Base-by-base conservation (phyloP, 371 early-diverging fungal genomes). In the Scutellospora calospora region DNA sequence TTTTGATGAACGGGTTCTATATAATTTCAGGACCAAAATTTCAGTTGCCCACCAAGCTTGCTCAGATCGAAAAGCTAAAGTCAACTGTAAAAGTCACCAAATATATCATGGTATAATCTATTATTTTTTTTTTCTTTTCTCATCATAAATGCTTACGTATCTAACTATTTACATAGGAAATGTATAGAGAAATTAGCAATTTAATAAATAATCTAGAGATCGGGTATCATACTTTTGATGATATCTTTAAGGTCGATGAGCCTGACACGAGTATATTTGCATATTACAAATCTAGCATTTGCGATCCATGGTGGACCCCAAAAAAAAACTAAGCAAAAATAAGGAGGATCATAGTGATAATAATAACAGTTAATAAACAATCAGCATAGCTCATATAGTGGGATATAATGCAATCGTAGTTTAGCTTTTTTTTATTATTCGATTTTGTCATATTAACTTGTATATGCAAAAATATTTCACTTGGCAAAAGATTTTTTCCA, bases 281-380 rank as follows among this genome's bases (percentile, higher is more conserved):
- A 65, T 16, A 71, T 71, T 71, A 51, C 72, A 71, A 71, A 71
- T 71, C 25, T 29, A n/a, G 45, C n/a, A 71, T 25, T 51, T 25
- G 51, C 25, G 54, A 71, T 71, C 72, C 72, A 12, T 71, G 71
- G 71, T 71, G 45, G 71, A 71, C 45, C 2, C 35, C 35, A 51
- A 72, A 72, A 1, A 5, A 51, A 51, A 45, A 22, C 45, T 9
- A 45, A 45, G 45, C 11, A 45, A 45, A 11, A 11, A 45, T 45
- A 45, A 45, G 0, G 9, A 45, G 11, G 9, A 45, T 45, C 45
- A 12, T 45, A 45, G 45, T 45, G 45, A 45, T 45, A 11, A 45
- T 45, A 45, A 8, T 45, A 45, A 45, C 45, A 45, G 12, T 45
- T 45, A 45, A 45, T 11, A 11, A 45, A 4, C 5, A 45, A 9